Percentiles rank a stretch among this genome's conserved stretches.
Conservation (phyloP, 306 rosid species). For the Rosa chinensis region DNA sequence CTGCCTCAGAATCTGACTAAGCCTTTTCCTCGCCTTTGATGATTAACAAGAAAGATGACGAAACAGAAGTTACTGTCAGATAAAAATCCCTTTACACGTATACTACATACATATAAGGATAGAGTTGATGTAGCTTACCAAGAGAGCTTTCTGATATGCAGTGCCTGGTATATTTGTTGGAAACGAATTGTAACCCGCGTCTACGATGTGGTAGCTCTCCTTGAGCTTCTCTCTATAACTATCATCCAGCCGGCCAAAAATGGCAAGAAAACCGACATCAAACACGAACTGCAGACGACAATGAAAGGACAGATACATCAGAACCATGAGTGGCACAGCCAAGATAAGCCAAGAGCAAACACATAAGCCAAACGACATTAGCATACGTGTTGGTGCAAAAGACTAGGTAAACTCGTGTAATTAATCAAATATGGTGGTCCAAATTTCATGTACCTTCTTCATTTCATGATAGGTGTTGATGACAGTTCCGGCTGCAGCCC, state of each 20-base stretch:
- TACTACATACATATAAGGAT: not conserved
- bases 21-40: conserved; percentile 69
- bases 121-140: conserved; percentile 42
- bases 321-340: not conserved
- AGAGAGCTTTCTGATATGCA: conserved; percentile 71
- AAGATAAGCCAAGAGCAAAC: not conserved
- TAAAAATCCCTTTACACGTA: not conserved
- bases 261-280: conserved; percentile 67
- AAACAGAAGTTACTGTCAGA: not conserved
- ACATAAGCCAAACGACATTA: not conserved
- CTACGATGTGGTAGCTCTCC: conserved; percentile 66
- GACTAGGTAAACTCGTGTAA: not conserved
- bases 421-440: not conserved
- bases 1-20: conserved; percentile 58
- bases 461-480: conserved; percentile 58
- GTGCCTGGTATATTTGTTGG: conserved; percentile 69
- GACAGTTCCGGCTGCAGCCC: conserved; percentile 47
- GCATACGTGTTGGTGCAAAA: not conserved
- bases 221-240: conserved; percentile 54
- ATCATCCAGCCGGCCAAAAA: conserved; percentile 67
- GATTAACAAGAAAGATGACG: not conserved
- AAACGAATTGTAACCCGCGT: conserved; percentile 88
- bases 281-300: conserved; percentile 63
- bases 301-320: conserved; percentile 1
- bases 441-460: conserved; percentile 59